A percentile compares a stretch with the other conserved stretches of the same genome.
Evolutionary conservation across 331 rosid genomes (phyloP).

Genomic region (Ulmus americana): DNA sequence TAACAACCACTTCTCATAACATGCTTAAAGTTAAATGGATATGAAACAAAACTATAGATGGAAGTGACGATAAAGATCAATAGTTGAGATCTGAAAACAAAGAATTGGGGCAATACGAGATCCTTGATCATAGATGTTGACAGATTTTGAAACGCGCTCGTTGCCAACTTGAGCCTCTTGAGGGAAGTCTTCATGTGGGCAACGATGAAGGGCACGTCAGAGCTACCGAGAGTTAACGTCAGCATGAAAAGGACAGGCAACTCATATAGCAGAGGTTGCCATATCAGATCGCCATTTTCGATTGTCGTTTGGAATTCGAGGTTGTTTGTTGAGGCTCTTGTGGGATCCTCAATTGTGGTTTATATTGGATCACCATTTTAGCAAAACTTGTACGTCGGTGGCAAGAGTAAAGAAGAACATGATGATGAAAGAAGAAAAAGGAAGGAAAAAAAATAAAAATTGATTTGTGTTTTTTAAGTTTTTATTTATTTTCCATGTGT

Average conservation of each 20-base stretch:
- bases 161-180: conserved; percentile 70
- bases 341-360: neutral
- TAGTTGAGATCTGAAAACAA: neutral
- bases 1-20: neutral
- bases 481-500: too few species aligned
- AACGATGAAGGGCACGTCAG: conserved; percentile 79
- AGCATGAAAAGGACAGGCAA: conserved; percentile 40
- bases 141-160: conserved; percentile 73
- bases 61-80: neutral
- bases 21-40: conserved; percentile 36
- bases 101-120: conserved; percentile 33
- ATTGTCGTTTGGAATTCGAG: neutral
- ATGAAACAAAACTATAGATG: conserved; percentile 18
- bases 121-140: conserved; percentile 93
- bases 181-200: conserved; percentile 91
- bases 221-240: conserved; percentile 40
- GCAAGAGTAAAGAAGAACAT: too few species aligned
- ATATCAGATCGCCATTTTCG: conserved; percentile 50
- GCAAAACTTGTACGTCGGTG: too few species aligned
- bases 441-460: too few species aligned
- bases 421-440: too few species aligned
- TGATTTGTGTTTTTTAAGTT: too few species aligned
- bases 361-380: too few species aligned
- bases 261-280: conserved; percentile 22
- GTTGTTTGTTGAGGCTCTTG: neutral